These are phyloP conservation scores for Cutaneotrichosporon curvatum DNA, from an alignment of 1,284 basidiomycete species.

Conservation along the genomic window DNA sequence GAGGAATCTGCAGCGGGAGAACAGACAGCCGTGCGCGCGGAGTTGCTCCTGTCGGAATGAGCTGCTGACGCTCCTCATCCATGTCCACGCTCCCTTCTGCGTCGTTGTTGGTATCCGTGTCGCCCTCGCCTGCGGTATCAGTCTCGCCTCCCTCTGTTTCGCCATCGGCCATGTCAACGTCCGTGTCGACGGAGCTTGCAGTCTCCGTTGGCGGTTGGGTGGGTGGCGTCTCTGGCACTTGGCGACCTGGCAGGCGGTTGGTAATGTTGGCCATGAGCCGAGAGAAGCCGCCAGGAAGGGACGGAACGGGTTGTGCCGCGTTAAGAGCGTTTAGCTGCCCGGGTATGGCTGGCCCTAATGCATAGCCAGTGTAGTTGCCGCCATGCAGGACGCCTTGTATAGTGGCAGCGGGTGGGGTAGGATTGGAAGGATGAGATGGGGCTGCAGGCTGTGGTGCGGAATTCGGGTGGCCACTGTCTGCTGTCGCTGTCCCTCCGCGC, in stretches of 20 bases:
- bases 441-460: background rate
- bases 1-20: conserved; percentile 30
- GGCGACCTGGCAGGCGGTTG: conserved; percentile 4
- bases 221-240: background rate
- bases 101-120: conserved; percentile 19
- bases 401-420: too few relatives aligned
- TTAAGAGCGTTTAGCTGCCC: background rate
- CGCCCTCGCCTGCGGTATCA: conserved; percentile 29
- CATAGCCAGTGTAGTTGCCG: background rate
- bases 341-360: background rate
- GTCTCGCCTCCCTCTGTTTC: conserved; percentile 33
- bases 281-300: background rate
- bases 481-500: too few relatives aligned
- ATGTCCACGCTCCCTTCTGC: conserved; percentile 26
- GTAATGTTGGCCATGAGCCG: background rate
- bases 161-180: conserved; percentile 44
- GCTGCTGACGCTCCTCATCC: conserved; percentile 9
- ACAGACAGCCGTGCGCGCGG: conserved; percentile 32
- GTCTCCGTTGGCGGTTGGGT: background rate
- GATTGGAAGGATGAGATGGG: background rate
- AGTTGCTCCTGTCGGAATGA: conserved; percentile 14
- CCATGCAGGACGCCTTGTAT: too few relatives aligned
- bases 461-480: too few relatives aligned
- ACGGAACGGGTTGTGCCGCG: background rate
- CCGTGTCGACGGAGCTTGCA: conserved; percentile 25